Base-by-base conservation (phyloP, 2,329 filamentous ascomycete species). In the Graphiopsis chlorocephala region DNA sequence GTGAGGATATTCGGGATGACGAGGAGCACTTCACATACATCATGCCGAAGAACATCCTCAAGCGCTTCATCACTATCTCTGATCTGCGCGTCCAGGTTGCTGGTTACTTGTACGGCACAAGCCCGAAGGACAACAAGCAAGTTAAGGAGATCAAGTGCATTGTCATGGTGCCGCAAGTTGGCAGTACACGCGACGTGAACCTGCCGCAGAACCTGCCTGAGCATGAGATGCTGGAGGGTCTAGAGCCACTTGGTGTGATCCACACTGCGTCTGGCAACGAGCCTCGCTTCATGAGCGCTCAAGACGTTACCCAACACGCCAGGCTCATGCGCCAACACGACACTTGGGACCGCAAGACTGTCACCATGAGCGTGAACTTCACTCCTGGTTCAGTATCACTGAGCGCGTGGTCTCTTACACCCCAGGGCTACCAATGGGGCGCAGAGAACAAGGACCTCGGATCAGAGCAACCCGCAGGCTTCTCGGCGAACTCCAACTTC, bases 41-140 rank as follows among this genome's bases (percentile, higher is more conserved):
- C 73, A 97, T 99, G 92, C 95, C 95, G 0, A 99, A 98, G 86
- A 99, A 99, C 77, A 90, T 99, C 57, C 85, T 99, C 73, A 97
- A 97, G 85, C 91, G 92, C 69, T 99, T 99, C 83, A 98, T 99
- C 80, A 95, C 92, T 26, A 96, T 99, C 74, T 90, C 95, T 55
- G 95, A 99, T 81, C 86, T 99, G 64, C 91, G 96, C 56, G 93
- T 98, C 15, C 95, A 99, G 79, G 93, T 99, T 58, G 93, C 94
- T 17, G 95, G 93, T 1, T 99, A 97, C 77, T 85, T 99, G 0
- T 99, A 99, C 76, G 95, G 95, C 69, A 88, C 88, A 55, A 97
- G 94, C 1, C 93, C 95, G 3, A 89, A 91, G 7, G 95, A 98
- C 80, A 97, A 98, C 74, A 90, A 94, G 69, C 92, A 96, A 74